Conservation (phyloP, 1,139 yeast species). For the Blastobotrys illinoisensis region DNA sequence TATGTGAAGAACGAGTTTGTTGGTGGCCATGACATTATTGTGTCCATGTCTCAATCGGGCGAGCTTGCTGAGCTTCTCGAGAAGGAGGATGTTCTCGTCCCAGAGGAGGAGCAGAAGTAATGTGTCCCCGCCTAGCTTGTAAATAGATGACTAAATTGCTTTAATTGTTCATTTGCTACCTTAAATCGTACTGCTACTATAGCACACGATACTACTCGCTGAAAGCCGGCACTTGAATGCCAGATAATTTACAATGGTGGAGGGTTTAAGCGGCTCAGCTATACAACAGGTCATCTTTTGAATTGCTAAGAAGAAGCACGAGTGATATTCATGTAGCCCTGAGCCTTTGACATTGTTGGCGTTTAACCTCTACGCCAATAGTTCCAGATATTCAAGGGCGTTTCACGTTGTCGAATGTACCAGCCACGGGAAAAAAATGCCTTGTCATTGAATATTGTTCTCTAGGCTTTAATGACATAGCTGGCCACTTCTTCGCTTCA, state of each 20-base stretch:
- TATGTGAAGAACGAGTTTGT: slow-evolving; percentile 68
- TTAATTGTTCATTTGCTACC: too few relatives aligned
- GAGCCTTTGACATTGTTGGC: neutral
- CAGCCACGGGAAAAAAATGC: neutral
- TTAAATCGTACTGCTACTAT: too few relatives aligned
- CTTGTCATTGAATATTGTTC: neutral
- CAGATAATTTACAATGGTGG: too few relatives aligned
- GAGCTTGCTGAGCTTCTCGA: slow-evolving; percentile 83
- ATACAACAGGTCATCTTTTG: neutral
- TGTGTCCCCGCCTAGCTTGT: neutral
- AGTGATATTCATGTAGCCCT: neutral
- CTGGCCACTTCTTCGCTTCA: neutral
- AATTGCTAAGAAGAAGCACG: neutral
- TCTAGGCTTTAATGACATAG: neutral
- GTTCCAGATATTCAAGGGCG: neutral
- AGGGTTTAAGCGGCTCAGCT: neutral
- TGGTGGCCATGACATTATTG: slow-evolving; percentile 96
- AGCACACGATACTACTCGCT: too few relatives aligned
- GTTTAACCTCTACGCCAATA: neutral
- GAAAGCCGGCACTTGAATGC: too few relatives aligned
- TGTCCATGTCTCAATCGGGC: slow-evolving; percentile 89
- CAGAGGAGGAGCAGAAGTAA: slow-evolving; percentile 42
- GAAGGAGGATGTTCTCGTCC: slow-evolving; percentile 69
- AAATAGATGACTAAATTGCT: neutral
- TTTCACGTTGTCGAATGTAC: neutral